A percentile compares a stretch with the other conserved stretches of the same genome.
These are phyloP conservation scores for Lentinula novae-zelandiae DNA, from an alignment of 1,284 basidiomycete species.

Conservation along the genomic window DNA sequence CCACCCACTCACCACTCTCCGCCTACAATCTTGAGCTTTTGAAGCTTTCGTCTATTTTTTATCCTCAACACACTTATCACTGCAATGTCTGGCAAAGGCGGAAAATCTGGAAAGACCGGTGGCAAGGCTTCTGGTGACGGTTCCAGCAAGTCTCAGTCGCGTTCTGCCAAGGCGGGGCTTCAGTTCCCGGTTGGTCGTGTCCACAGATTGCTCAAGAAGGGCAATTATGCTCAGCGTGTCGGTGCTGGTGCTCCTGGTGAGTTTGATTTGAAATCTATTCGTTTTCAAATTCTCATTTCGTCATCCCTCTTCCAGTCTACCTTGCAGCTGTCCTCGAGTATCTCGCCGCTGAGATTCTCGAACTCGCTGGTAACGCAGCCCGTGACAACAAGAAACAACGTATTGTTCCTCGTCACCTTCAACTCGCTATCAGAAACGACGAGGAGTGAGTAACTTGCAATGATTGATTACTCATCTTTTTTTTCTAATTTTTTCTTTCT, in stretches of 20 bases:
- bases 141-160: conserved; percentile 36
- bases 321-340: conserved; percentile 77
- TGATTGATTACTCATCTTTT: neutral
- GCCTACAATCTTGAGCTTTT: neutral
- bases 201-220: conserved; percentile 60
- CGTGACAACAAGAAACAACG: conserved; percentile 86
- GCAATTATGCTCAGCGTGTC: conserved; percentile 52
- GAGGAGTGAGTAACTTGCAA: conserved; percentile 53
- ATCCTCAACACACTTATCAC: conserved; percentile 16
- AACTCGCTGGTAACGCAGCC: conserved; percentile 84
- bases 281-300: no score
- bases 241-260: conserved; percentile 74
- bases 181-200: conserved; percentile 83
- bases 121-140: conserved; percentile 50
- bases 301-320: conserved; percentile 53
- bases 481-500: neutral
- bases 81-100: conserved; percentile 48
- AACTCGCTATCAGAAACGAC: conserved; percentile 86
- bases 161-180: conserved; percentile 28
- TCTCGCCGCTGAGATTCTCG: conserved; percentile 86
- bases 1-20: neutral
- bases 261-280: conserved; percentile 19
- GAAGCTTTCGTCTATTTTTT: neutral
- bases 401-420: conserved; percentile 86
- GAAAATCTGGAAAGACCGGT: conserved; percentile 52